Evolutionary conservation across 257 asterid species (phyloP), one percentile per base, ranked within the genome.

Genomic region (Mentha longifolia): DNA sequence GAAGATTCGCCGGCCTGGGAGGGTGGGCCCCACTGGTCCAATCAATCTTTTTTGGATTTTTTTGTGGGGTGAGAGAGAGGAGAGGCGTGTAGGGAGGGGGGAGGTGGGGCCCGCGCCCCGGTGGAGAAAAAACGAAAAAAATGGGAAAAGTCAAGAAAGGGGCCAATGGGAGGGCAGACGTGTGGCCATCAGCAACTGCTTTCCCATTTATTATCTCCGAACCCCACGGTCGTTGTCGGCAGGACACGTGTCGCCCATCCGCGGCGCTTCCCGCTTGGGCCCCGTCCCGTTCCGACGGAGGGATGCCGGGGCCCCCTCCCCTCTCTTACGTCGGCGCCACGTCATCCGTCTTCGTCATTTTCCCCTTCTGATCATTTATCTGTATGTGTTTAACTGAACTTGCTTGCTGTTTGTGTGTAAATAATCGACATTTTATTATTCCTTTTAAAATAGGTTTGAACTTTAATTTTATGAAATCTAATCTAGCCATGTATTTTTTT

Each of bases 101-200:
- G 55, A 76, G 2, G 72, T 56, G 60, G 65, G 65, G 64, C 80
- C 64, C 17, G 0, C 31, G 57, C 73, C 25, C 71, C 28, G 5
- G 55, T 65, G 50, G 70, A 47, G 20, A 76, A 25, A 72, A 55
- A 46, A 58, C 16, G 22, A 50, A 54, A 49, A 50, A 54, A 49
- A 41, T 50, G 56, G 17, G 5, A 76, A 75, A 80, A 82, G 90
- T 85, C 92, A 87, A 80, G 85, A 61, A 50, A 65, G 49, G 6
- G 76, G 79, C 95, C 96, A 90, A 88, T 90, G 64, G 59, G 78
- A 65, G 16, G 3, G 77, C 78, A 88, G 96, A 73, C 91, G 87
- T 90, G 87, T 78, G 82, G 76, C 80, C 70, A 63, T 83, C 70
- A 73, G 62, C 80, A 81, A 84, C 85, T 65, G 58, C 80, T 68